Evolutionary conservation across 2,329 filamentous ascomycete genomes (phyloP), one percentile per base, ranked within the genome.

Genomic region (Phoma sp.): DNA sequence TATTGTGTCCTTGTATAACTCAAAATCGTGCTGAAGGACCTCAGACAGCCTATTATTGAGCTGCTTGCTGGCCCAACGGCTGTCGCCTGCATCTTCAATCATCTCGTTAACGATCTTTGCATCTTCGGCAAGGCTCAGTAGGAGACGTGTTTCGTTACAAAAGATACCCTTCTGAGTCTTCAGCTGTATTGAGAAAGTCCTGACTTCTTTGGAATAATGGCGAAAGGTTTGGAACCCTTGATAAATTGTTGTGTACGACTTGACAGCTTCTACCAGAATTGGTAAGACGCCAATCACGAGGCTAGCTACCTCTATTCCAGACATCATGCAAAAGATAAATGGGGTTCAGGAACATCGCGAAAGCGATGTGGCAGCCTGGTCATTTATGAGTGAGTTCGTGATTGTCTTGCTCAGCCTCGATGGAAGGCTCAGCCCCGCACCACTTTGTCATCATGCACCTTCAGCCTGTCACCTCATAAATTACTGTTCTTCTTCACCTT

Each of bases 211-310:
- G 0, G 58, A 63, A 24, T 56, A 62, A 25, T 63, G 61, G 4
- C 62, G 61, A 32, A 70, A 62, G 6, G 61, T 62, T 29, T 53
- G 57, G 5, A 65, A 38, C 12, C 50, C 49, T 12, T 50, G 45
- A 1, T 51, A 44, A 3, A 64, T 36, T 1, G 27, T 36, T 6
- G 55, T 52, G 32, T 69, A 71, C 1, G 60, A 51, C 31, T 68
- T 66, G 2, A 68, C 35, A 6, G 56, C 55, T 51, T 69, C 64
- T 7, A 69, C 43, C 4, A 71, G 43, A 2, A 69, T 55, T 12
- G 67, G 67, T 4, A 71, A 19, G 4, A 69, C 52, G 10, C 64
- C 67, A 19, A 70, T 60, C 3, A 51, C 59, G 2, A 68, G 38
- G 4, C 64, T 63, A n/a, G 61, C 65, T 9, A 62, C 38, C 32